phyloP scores from a whole-genome alignment of 2,329 filamentous ascomycete genomes.

The Alternaria gansuensis region DNA sequence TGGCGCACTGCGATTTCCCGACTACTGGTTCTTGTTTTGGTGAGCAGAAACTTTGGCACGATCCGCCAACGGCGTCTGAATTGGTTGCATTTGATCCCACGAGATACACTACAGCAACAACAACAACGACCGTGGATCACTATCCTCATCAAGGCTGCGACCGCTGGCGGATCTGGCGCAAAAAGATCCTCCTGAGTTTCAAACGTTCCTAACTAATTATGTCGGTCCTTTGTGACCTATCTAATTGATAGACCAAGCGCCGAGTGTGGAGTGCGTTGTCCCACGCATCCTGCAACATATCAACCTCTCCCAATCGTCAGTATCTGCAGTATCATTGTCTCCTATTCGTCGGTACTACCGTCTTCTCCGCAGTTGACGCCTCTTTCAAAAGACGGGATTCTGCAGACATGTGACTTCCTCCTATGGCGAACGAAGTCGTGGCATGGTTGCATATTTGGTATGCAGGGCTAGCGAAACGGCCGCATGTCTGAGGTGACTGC shows the following conservation, averaged over 20 bases:
- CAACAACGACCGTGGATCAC: not conserved
- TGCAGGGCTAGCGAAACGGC: conserved; percentile 45
- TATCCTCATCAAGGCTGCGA: not conserved
- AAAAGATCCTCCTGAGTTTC: not conserved
- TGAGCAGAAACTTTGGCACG: conserved; percentile 25
- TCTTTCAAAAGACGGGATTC: conserved; percentile 24
- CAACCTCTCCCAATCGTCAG: conserved; percentile 23
- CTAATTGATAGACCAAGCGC: conserved; percentile 23
- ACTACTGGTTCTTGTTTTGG: conserved; percentile 18
- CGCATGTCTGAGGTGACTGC: conserved; percentile 21
- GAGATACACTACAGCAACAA: not conserved
- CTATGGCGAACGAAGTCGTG: conserved; percentile 26
- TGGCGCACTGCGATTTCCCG: conserved; percentile 33
- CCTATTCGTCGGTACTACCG: conserved; percentile 28
- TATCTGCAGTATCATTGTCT: conserved; percentile 27
- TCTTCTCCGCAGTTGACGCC: conserved; percentile 31
- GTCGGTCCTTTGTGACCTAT: conserved; percentile 17
- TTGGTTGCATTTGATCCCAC: not conserved
- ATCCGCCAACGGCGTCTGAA: conserved; percentile 30
- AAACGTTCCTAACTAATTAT: not conserved
- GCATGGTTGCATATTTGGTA: conserved; percentile 36
- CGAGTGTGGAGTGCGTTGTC: conserved; percentile 47
- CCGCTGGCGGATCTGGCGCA: not conserved
- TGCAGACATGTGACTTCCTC: conserved; percentile 2
- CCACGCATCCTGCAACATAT: conserved; percentile 31